phyloP scores from a whole-genome alignment of 192 early-diverging fungal genomes.

The Rhizophagus clarus region DNA sequence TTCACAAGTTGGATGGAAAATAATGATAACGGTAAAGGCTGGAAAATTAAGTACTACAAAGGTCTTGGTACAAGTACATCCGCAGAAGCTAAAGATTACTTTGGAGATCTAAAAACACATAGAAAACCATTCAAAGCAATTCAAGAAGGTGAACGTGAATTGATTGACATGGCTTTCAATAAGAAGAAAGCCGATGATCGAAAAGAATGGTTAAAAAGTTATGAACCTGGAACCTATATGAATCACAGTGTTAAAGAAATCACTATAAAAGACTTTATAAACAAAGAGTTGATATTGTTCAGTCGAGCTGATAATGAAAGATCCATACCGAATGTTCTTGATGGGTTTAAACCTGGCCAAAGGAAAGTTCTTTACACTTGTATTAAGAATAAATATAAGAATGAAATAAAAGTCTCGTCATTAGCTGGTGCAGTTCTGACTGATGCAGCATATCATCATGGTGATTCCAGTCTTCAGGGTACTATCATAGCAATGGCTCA shows the following conservation, averaged over 20 bases:
- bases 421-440: conserved; percentile 89
- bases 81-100: conserved; percentile 90
- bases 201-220: conserved; percentile 97
- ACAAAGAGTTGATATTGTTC: conserved; percentile 93
- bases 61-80: conserved; percentile 90
- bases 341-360: conserved; percentile 97
- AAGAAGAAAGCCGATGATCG: conserved; percentile 93
- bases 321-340: conserved; percentile 94
- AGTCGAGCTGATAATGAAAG: conserved; percentile 91
- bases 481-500: conserved; percentile 94
- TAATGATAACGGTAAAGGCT: conserved; percentile 74
- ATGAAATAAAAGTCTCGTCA: conserved; percentile 76
- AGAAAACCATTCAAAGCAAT: conserved; percentile 75
- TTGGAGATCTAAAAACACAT: conserved; percentile 78
- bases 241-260: no score
- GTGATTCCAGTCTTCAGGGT: conserved; percentile 77
- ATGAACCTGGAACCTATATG: no score
- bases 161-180: conserved; percentile 97
- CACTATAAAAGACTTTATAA: conserved; percentile 96
- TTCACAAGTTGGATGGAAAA: conserved; percentile 82
- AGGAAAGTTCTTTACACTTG: conserved; percentile 91
- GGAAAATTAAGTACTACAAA: conserved; percentile 95
- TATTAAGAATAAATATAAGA: conserved; percentile 78
- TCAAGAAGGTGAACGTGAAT: conserved; percentile 61
- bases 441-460: conserved; percentile 93